A percentile compares a stretch with the other conserved stretches of the same genome.
Evolutionary conservation across 306 rosid species (phyloP).

Genomic region (Astragalus membranaceus): DNA sequence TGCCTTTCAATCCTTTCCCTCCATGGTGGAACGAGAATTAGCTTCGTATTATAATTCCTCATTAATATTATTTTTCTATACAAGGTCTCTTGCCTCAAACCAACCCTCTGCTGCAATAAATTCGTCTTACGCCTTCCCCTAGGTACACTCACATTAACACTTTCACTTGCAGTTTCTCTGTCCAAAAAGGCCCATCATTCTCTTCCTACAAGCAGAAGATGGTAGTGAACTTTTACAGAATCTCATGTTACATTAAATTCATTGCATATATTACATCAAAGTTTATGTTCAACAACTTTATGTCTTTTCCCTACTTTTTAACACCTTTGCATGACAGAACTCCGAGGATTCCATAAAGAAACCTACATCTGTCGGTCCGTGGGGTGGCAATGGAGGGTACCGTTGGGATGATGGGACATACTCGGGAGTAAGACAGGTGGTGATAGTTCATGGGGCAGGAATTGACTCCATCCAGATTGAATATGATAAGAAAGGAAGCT

Average conservation of each 20-base stretch:
- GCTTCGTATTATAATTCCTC: constrained; percentile 25
- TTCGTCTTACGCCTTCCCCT: constrained; percentile 6
- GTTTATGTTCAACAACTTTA: constrained; percentile 11
- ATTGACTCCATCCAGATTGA: constrained; percentile 72
- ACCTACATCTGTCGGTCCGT: constrained; percentile 57
- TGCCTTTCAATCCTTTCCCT: constrained; percentile 30
- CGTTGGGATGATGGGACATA: constrained; percentile 60
- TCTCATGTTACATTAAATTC: neutral
- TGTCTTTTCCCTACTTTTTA: neutral
- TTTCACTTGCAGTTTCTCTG: neutral
- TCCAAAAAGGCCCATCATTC: neutral
- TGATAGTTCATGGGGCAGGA: constrained; percentile 60
- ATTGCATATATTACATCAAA: neutral
- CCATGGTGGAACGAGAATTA: constrained; percentile 38
- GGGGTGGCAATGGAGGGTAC: constrained; percentile 66
- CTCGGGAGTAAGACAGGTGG: constrained; percentile 68
- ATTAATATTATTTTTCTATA: constrained; percentile 15
- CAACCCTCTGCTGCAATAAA: constrained; percentile 22
- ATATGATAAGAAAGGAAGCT: constrained; percentile 57
- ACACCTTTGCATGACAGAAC: constrained; percentile 25
- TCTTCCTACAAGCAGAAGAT: constrained; percentile 13
- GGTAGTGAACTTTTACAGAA: constrained; percentile 11
- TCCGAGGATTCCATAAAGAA: constrained; percentile 32
- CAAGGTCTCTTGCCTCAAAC: constrained; percentile 4
- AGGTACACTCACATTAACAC: neutral